Evolutionary conservation across 2,329 filamentous ascomycete genomes (phyloP).

Genomic region (Fusarium denticulatum): DNA sequence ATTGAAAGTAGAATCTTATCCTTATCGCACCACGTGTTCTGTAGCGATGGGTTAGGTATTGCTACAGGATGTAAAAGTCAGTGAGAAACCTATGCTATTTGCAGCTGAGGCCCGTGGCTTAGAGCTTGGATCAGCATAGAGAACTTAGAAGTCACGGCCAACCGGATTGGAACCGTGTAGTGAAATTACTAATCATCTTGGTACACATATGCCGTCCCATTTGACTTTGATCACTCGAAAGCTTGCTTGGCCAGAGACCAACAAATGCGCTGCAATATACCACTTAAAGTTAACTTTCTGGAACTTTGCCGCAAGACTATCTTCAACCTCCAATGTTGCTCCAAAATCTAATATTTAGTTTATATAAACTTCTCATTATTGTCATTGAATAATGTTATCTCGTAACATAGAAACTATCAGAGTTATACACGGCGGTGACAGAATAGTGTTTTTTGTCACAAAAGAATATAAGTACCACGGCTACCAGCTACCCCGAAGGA

Average conservation of each 20-base stretch:
- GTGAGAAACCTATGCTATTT: neutral
- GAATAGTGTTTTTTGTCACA: neutral
- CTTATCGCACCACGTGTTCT: neutral
- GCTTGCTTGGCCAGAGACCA: neutral
- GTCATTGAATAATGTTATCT: too few relatives aligned
- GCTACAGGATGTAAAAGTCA: rapidly evolving
- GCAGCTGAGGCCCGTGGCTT: neutral
- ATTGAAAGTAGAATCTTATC: neutral
- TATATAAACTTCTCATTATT: too few relatives aligned
- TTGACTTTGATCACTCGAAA: neutral
- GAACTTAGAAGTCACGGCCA: neutral
- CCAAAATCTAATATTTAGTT: too few relatives aligned
- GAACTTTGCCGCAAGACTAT: too few relatives aligned
- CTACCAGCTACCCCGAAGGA: rapidly evolving
- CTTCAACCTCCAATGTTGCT: rapidly evolving
- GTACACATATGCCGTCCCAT: rapidly evolving
- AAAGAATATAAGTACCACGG: neutral
- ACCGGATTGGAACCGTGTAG: neutral
- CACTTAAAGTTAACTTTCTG: neutral
- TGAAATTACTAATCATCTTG: rapidly evolving
- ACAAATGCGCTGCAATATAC: neutral
- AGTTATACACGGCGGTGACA: neutral
- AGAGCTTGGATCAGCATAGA: neutral
- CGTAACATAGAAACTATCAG: rapidly evolving
- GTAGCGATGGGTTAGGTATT: neutral